Conservation (phyloP, 306 rosid genomes). For the Prinsepia uniflora region DNA sequence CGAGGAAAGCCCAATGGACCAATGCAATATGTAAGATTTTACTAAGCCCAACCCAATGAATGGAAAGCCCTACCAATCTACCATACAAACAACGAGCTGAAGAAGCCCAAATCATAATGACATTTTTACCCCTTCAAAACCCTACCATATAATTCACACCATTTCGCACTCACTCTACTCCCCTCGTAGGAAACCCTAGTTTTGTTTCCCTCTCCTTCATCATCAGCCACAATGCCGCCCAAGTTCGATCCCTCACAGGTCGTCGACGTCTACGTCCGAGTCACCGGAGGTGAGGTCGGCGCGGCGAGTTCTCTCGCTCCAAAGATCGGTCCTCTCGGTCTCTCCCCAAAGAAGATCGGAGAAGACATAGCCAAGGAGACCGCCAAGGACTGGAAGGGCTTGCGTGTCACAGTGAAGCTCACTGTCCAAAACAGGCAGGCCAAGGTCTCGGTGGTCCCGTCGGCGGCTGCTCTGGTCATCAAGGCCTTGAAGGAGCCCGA, state of each 20-base stretch:
- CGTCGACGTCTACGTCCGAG: slow-evolving; percentile 79
- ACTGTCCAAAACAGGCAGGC: slow-evolving; percentile 97
- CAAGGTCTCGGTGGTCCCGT: slow-evolving; percentile 80
- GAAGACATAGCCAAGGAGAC: slow-evolving; percentile 94
- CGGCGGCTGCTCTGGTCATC: slow-evolving; percentile 89
- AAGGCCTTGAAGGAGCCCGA: slow-evolving; percentile 88
- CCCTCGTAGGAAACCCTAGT: slow-evolving; percentile 19
- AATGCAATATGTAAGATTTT: not conserved
- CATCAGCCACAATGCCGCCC: slow-evolving; percentile 66
- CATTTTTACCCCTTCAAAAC: slow-evolving; percentile 15
- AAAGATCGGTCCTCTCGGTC: slow-evolving; percentile 91
- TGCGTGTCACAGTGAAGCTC: slow-evolving; percentile 80
- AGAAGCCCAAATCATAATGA: not conserved
- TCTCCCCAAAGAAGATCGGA: slow-evolving; percentile 89
- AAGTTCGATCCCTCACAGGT: slow-evolving; percentile 87
- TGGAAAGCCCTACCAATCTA: not conserved
- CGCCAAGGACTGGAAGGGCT: slow-evolving; percentile 94
- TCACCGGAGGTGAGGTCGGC: slow-evolving; percentile 92
- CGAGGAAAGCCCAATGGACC: not conserved
- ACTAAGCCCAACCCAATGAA: not conserved
- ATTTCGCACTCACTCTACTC: not conserved
- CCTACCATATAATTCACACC: slow-evolving; percentile 18
- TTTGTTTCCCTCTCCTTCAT: not conserved
- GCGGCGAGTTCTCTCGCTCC: slow-evolving; percentile 94
- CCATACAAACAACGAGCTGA: not conserved